Percentiles rank a stretch among this genome's conserved stretches.
phyloP scores from a whole-genome alignment of 1,139 yeast genomes.

The Yamadazyma epiphylla region DNA sequence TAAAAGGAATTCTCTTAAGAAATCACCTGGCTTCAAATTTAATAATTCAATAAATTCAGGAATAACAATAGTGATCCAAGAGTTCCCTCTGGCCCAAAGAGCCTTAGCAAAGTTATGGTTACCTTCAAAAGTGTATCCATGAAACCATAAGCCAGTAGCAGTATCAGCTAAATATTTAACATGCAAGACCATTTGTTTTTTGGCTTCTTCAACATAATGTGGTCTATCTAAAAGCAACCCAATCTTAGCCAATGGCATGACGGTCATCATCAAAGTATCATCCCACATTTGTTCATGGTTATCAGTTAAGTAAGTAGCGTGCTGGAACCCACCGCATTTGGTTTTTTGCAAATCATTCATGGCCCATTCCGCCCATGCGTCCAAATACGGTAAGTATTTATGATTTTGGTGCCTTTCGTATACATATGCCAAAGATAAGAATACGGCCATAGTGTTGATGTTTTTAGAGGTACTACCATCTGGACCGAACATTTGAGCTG shows the following conservation, averaged over 20 bases:
- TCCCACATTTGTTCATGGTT: slow-evolving; percentile 32
- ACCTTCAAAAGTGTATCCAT: slow-evolving; percentile 29
- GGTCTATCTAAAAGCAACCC: slow-evolving; percentile 23
- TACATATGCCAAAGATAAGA: slow-evolving; percentile 23
- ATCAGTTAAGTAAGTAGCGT: slow-evolving; percentile 26
- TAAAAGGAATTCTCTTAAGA: slow-evolving; percentile 18
- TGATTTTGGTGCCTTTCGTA: slow-evolving; percentile 20
- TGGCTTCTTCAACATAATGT: slow-evolving; percentile 27
- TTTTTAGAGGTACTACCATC: slow-evolving; percentile 29
- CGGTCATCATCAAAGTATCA: slow-evolving; percentile 34
- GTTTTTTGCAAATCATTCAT: slow-evolving; percentile 24
- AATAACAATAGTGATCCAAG: slow-evolving; percentile 33
- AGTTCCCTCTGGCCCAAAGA: slow-evolving; percentile 34
- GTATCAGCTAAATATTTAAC: slow-evolving; percentile 25
- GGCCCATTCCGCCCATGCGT: slow-evolving; percentile 33
- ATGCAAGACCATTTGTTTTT: slow-evolving; percentile 28
- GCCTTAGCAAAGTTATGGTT: slow-evolving; percentile 28
- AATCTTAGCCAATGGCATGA: slow-evolving; percentile 29
- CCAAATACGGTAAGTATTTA: slow-evolving; percentile 23
- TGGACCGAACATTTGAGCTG: slow-evolving; percentile 21
- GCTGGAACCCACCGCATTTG: slow-evolving; percentile 31
- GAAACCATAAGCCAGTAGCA: slow-evolving; percentile 27
- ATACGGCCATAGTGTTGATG: slow-evolving; percentile 32
- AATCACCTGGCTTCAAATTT: slow-evolving; percentile 20
- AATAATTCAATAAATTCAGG: slow-evolving; percentile 30